These are phyloP conservation scores for Orbilia javanica DNA, from an alignment of 2,329 filamentous ascomycete species.

Conservation along the genomic window DNA sequence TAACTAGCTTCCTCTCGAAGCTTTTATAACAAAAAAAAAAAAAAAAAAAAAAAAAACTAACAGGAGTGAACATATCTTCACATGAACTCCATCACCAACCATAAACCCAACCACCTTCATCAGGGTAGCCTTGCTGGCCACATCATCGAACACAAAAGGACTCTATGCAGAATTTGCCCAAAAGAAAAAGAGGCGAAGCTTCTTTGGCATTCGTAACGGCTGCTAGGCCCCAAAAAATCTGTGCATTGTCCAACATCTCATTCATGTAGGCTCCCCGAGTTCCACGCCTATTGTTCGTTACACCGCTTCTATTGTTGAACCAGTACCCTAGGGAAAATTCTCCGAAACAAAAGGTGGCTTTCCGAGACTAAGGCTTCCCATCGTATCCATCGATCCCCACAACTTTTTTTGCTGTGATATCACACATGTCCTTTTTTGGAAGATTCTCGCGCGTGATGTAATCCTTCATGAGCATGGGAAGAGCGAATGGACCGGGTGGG, in stretches of 20 bases:
- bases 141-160: conserved; percentile 3
- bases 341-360: too few relatives aligned
- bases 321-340: not conserved
- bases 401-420: not conserved
- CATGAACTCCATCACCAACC: not conserved
- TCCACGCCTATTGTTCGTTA: not conserved
- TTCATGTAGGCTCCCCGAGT: not conserved
- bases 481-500: not conserved
- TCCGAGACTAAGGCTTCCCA: conserved; percentile 1
- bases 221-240: not conserved
- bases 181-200: conserved; percentile 22
- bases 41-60: too few relatives aligned
- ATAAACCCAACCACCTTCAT: not conserved
- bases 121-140: not conserved
- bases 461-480: conserved; percentile 27
- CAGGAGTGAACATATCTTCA: not conserved
- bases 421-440: not conserved
- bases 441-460: conserved; percentile 14
- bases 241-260: not conserved
- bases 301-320: not conserved
- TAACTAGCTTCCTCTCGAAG: not conserved
- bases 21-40: not conserved
- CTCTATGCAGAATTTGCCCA: not conserved
- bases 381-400: not conserved
- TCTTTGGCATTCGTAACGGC: not conserved